These are phyloP conservation scores for Streptanthus diversifolius DNA, from an alignment of 345 rosid genomes.

Conservation along the genomic window DNA sequence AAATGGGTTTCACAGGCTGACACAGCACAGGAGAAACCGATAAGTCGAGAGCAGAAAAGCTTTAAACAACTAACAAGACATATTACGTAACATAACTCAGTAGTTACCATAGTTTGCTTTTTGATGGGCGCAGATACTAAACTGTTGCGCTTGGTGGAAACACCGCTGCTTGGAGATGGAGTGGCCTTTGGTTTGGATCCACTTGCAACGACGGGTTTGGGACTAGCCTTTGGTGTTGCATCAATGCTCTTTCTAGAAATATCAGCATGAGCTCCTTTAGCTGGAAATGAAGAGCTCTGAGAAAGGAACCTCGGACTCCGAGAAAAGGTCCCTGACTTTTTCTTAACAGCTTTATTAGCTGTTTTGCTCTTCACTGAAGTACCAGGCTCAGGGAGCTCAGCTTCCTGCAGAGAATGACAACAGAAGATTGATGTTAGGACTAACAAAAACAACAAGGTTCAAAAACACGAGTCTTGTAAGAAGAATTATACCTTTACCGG, in stretches of 20 bases:
- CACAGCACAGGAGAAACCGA: background rate
- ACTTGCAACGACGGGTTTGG: constrained; percentile 33
- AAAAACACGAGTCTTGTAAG: constrained; percentile 14
- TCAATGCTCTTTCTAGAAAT: constrained; percentile 57
- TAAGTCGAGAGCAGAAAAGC: constrained; percentile 15
- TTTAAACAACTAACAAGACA: background rate
- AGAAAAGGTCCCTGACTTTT: constrained; percentile 39
- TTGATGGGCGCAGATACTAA: constrained; percentile 34
- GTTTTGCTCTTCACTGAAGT: constrained; percentile 43
- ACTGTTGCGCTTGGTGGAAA: constrained; percentile 36
- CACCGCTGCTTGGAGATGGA: constrained; percentile 21
- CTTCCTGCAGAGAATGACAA: constrained; percentile 42
- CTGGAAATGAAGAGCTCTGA: constrained; percentile 72
- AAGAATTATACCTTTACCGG: constrained; percentile 46
- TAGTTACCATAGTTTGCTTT: constrained; percentile 42
- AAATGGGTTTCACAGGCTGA: constrained; percentile 47
- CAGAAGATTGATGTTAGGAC: constrained; percentile 2
- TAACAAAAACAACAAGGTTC: background rate
- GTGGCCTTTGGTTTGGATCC: constrained; percentile 24
- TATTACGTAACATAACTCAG: background rate
- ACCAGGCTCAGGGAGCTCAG: constrained; percentile 18
- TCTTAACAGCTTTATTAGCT: constrained; percentile 42
- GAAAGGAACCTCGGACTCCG: constrained; percentile 50
- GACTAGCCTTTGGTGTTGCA: constrained; percentile 32
- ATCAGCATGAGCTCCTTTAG: constrained; percentile 43